phyloP scores from a whole-genome alignment of 306 rosid genomes.

The Herpetospermum pedunculosum region DNA sequence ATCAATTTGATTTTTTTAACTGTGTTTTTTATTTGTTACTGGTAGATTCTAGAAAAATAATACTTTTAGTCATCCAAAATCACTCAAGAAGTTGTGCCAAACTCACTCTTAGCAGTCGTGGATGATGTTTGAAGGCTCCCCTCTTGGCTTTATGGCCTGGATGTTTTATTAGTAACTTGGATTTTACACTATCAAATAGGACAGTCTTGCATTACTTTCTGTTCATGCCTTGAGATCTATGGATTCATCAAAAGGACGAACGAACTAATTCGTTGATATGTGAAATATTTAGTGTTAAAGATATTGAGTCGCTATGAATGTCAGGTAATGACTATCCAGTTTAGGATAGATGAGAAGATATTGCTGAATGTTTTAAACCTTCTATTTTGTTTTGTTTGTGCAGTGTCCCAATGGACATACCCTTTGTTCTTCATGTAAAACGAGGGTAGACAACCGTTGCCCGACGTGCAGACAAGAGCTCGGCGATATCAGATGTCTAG shows the following conservation, averaged over 20 bases:
- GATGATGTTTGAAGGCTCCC: background rate
- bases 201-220: background rate
- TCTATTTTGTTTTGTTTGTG: background rate
- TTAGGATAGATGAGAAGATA: background rate
- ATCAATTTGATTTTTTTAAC: background rate
- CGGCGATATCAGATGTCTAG: constrained; percentile 8
- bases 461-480: constrained; percentile 10
- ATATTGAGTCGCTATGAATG: background rate
- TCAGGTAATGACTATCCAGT: background rate
- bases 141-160: background rate
- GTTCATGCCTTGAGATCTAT: background rate
- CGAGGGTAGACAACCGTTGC: constrained; percentile 9
- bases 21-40: background rate
- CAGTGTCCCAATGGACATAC: constrained; percentile 10
- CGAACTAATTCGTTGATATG: background rate
- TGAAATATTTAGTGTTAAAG: background rate
- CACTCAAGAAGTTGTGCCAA: background rate
- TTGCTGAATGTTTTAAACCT: background rate
- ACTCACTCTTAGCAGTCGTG: background rate
- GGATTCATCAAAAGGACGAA: background rate
- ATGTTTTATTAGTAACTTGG: background rate
- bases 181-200: background rate
- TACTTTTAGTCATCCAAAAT: background rate
- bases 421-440: constrained; percentile 8
- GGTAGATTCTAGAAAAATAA: no score